These are phyloP conservation scores for Monosporascus sp. DNA, from an alignment of 2,329 filamentous ascomycete genomes.

Conservation along the genomic window DNA sequence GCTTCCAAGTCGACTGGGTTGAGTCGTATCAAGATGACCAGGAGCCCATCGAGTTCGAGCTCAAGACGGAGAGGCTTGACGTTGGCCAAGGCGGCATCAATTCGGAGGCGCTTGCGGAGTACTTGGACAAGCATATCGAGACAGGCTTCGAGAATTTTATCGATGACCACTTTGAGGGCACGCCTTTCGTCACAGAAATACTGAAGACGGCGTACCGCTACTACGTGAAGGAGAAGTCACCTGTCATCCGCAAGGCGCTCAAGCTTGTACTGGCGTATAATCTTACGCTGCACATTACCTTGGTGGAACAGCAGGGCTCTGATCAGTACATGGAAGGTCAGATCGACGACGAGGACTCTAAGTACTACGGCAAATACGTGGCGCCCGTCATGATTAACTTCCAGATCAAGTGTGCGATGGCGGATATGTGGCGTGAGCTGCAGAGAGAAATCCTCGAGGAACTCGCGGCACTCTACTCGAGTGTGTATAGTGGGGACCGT, in stretches of 20 bases:
- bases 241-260: conserved; percentile 88
- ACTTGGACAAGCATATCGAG: conserved; percentile 92
- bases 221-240: conserved; percentile 81
- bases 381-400: conserved; percentile 99
- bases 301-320: conserved; percentile 83
- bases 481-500: conserved; percentile 94
- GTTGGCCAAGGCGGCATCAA: conserved; percentile 87
- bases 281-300: conserved; percentile 87
- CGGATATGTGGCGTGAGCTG: conserved; percentile 96
- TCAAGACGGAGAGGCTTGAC: conserved; percentile 82
- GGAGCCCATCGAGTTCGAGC: conserved; percentile 74
- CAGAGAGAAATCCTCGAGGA: conserved; percentile 96
- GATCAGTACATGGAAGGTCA: conserved; percentile 74
- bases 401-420: conserved; percentile 95
- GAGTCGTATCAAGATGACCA: conserved; percentile 66
- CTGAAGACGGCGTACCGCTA: conserved; percentile 93
- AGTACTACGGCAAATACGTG: conserved; percentile 83
- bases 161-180: conserved; percentile 93
- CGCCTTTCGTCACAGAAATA: conserved; percentile 90
- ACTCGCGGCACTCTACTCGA: conserved; percentile 88
- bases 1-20: conserved; percentile 90
- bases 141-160: conserved; percentile 89
- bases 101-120: conserved; percentile 75
- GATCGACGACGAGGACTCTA: conserved; percentile 81
- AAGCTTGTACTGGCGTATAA: conserved; percentile 96